Evolutionary conservation across 169 alveolate species (phyloP), one percentile per base, ranked within the genome.

Genomic region (Cryptosporidium muris): DNA sequence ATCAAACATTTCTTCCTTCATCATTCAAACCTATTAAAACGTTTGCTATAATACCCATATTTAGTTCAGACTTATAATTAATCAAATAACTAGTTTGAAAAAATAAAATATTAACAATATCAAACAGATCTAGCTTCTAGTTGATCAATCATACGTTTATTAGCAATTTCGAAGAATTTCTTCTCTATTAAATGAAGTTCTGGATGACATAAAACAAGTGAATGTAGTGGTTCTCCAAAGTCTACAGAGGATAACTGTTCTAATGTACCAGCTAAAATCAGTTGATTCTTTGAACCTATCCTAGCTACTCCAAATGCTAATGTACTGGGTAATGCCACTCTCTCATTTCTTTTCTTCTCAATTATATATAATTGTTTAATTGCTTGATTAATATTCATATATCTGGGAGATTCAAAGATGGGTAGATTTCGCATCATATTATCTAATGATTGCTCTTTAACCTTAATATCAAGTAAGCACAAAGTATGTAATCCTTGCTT

Each of bases 401-500:
- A 93, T 88, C 94, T 90, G 8, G 99, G 98, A 8, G 98, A 97
- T 85, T 96, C 99, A 74, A 91, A 97, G 37, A 96, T 94, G 67
- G 93, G 92, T 89, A 91, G 94, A 34, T 98, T 98, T 89, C 91
- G 92, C 91, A 95, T 94, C 82, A 98, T 90, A 85, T 96, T 96
- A 88, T 97, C 99, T 45, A 96, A 95, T 1, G 98, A 92, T 64
- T 97, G 97, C 91, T 97, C 99, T 91, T 97, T 97, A 4, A 97
- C 98, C 92, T 98, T 97, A 56, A 98, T 98, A 81, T 98, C 99
- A 82, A 97, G 92, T 1, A 98, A 94, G 58, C 98, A 96, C 47
- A 98, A 91, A 6, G 99, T 97, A 88, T 98, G 99, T 68, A 95
- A 89, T 80, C 95, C 94, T 66, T 93, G 91, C 63, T 93, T 94